A percentile compares a stretch with the other conserved stretches of the same genome.
Conservation (phyloP, 176 grass and related monocot genomes). For the Avena insularis region DNA sequence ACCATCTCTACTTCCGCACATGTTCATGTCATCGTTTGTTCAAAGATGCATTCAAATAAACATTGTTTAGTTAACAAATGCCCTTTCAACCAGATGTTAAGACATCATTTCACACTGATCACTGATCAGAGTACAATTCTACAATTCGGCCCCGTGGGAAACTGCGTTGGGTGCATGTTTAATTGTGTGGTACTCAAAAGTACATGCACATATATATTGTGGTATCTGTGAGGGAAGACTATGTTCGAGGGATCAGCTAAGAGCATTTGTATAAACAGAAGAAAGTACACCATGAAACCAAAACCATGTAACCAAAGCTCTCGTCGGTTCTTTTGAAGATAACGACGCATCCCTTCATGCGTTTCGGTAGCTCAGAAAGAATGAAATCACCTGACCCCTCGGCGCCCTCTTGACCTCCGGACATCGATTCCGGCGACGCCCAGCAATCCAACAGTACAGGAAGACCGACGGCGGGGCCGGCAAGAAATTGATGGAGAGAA, state of each 20-base stretch:
- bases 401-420: constrained; percentile 37
- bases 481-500: no score
- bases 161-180: not conserved
- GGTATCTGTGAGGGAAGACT: not conserved
- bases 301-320: constrained; percentile 7
- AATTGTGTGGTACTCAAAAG: not conserved
- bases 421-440: constrained; percentile 26
- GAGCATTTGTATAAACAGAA: constrained; percentile 23
- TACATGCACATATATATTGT: not conserved
- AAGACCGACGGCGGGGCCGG: no score
- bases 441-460: constrained; percentile 16
- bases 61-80: not conserved
- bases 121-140: not conserved
- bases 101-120: constrained; percentile 3
- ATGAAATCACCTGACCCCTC: constrained; percentile 43
- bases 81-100: not conserved
- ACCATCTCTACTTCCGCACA: constrained; percentile 14
- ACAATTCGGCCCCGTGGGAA: not conserved
- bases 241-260: constrained; percentile 18
- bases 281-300: not conserved
- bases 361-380: not conserved
- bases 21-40: not conserved
- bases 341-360: not conserved
- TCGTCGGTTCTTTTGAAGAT: not conserved
- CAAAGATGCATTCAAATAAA: constrained; percentile 11